Evolutionary conservation across 371 early-diverging fungal species (phyloP).

Genomic region (Actinomortierella wolfii): DNA sequence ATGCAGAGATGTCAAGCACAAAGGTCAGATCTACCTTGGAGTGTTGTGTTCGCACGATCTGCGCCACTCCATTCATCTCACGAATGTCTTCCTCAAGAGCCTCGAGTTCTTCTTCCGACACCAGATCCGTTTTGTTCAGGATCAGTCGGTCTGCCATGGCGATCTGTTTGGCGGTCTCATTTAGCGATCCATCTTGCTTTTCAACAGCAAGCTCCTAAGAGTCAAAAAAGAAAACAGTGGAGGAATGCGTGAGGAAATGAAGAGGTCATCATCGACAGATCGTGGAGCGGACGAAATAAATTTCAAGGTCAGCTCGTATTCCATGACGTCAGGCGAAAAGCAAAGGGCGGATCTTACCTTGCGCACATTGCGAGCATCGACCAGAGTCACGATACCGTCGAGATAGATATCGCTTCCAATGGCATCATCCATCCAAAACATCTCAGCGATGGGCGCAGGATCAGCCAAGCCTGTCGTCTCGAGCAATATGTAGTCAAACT

Average conservation of each 20-base stretch:
- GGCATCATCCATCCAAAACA: conserved; percentile 97
- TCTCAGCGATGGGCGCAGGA: conserved; percentile 87
- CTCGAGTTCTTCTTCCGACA: conserved; percentile 53
- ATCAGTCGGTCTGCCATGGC: conserved; percentile 95
- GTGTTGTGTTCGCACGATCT: conserved; percentile 56
- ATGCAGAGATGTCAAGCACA: conserved; percentile 32
- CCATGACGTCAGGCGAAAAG: no score
- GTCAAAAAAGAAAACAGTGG: background rate
- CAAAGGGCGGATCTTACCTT: no score
- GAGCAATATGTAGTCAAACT: conserved; percentile 93
- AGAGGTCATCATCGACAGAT: no score
- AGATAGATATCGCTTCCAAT: conserved; percentile 87
- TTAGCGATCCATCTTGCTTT: conserved; percentile 42
- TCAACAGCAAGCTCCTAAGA: conserved; percentile 27
- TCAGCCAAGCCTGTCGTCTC: conserved; percentile 84
- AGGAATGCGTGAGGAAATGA: background rate
- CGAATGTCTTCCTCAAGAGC: conserved; percentile 57
- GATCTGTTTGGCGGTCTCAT: conserved; percentile 78
- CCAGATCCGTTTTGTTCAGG: conserved; percentile 93
- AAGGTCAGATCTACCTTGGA: conserved; percentile 53
- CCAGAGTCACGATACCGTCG: conserved; percentile 93
- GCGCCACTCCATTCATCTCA: conserved; percentile 67
- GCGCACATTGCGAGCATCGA: conserved; percentile 84
- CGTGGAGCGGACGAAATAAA: no score
- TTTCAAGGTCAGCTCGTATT: no score